A percentile compares a stretch with the other conserved stretches of the same genome.
Evolutionary conservation across 371 early-diverging fungal genomes (phyloP).

Genomic region (Apophysomyces ossiformis): DNA sequence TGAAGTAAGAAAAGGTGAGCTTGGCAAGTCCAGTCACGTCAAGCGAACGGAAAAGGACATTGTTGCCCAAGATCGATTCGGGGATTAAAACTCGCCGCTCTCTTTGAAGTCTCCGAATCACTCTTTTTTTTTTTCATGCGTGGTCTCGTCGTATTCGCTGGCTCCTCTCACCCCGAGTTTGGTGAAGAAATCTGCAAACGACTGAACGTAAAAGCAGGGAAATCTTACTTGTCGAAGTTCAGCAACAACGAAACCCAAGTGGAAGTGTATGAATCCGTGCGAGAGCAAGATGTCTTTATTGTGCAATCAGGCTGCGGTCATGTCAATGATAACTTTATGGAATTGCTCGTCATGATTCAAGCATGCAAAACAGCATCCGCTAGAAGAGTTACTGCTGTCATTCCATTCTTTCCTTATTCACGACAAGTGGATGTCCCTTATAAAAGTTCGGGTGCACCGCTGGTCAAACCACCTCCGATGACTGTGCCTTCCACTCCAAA

Average conservation of each 20-base stretch:
- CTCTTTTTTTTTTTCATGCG: slow-evolving; percentile 20
- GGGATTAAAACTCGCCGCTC: too few species aligned
- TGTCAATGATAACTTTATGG: slow-evolving; percentile 83
- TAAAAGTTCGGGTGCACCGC: slow-evolving; percentile 65
- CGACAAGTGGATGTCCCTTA: slow-evolving; percentile 80
- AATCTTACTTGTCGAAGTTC: slow-evolving; percentile 70
- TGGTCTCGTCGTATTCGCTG: slow-evolving; percentile 51
- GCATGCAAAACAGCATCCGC: slow-evolving; percentile 95
- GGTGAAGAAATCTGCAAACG: slow-evolving; percentile 80
- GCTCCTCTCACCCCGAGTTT: slow-evolving; percentile 88
- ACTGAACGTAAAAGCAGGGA: slow-evolving; percentile 70
- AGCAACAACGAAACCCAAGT: slow-evolving; percentile 90
- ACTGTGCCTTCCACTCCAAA: too few species aligned
- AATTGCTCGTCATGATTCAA: slow-evolving; percentile 75
- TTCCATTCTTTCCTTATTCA: slow-evolving; percentile 95
- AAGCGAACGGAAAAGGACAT: too few species aligned
- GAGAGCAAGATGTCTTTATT: slow-evolving; percentile 93
- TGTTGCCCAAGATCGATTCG: too few species aligned
- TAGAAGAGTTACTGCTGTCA: slow-evolving; percentile 83
- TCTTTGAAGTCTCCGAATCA: too few species aligned
- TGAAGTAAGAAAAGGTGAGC: background rate
- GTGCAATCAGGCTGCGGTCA: slow-evolving; percentile 91
- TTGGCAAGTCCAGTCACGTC: background rate
- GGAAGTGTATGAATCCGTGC: slow-evolving; percentile 85
- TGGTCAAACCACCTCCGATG: slow-evolving; percentile 14